These are phyloP conservation scores for Mycena olivaceomarginata DNA, from an alignment of 768 basidiomycete genomes.

Conservation along the genomic window DNA sequence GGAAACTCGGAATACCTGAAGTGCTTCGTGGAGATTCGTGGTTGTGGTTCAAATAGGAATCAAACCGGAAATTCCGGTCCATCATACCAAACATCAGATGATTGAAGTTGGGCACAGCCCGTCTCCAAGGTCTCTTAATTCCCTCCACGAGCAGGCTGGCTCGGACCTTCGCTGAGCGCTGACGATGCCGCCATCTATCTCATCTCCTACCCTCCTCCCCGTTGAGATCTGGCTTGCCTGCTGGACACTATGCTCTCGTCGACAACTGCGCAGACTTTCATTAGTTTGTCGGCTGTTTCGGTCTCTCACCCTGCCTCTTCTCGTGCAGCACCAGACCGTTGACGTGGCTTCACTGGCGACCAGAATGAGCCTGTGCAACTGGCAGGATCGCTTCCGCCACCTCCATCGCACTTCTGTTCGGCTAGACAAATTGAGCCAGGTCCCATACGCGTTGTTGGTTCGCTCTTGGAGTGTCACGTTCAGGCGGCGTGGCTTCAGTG, in stretches of 20 bases:
- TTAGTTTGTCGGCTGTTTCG: conserved; percentile 12
- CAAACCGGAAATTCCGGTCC: no score
- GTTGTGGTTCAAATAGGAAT: no score
- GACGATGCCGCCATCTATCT: no score
- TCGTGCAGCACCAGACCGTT: neutral
- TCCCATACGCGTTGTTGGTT: neutral
- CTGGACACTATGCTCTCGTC: conserved; percentile 8
- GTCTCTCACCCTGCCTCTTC: neutral
- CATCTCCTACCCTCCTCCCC: conserved; percentile 6
- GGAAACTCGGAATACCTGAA: no score
- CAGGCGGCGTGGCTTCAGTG: neutral
- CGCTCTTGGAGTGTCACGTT: neutral
- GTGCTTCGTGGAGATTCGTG: no score
- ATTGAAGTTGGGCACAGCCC: no score
- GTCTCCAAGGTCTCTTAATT: no score
- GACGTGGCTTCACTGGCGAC: neutral
- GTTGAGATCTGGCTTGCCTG: conserved; percentile 6
- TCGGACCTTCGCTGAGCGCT: no score
- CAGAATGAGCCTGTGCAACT: neutral
- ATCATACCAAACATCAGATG: no score
- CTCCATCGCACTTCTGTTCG: conserved; percentile 13
- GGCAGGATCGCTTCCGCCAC: neutral
- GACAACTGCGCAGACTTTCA: conserved; percentile 1
- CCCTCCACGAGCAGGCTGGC: no score
- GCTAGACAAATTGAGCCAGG: neutral